Base-by-base conservation (phyloP, 306 rosid genomes). In the Leucaena leucocephala region DNA sequence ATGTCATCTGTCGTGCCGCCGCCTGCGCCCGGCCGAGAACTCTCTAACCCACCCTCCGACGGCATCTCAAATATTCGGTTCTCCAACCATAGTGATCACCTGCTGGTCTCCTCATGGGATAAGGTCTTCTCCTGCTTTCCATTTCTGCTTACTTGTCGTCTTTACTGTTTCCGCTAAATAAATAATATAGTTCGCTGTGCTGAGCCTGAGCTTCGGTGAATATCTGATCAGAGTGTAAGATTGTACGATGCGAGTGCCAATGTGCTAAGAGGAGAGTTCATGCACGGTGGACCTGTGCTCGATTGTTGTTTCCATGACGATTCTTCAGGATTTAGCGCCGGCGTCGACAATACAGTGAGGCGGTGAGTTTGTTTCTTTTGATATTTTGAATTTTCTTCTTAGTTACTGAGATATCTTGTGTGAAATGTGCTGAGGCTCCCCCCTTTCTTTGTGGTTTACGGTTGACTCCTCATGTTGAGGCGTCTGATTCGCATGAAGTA, bases 301-400 rank as follows among this genome's bases (percentile, higher is more conserved):
- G 96, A 96, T 42, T 96, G 99, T 72, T 96, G 97, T 87, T 96
- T 96, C 91, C 98, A 96, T 55, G 98, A 93, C 6, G 98, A 93
- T 74, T 88, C 97, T 14, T 96, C 99, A 0, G 98, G 98, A 15
- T 95, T 95, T 82, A 95, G 92, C 57, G 99, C 74, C 19, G 38
- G 94, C 40, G 90, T 89, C 21, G 99, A 95, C 73, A 85, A 95
- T 69, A 90, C 97, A 4, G 98, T 95, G 16, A 81, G 98, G 46
- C 72, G 98, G 96, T 93, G 7, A 80, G 82, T 75, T 33, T 7
- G 66, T 45, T 52, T 46, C 7, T 46, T 19, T 7, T 44, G 7
- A 4, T 10, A 16, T 34, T 33, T 7, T 44, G 13, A 35, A 17
- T 34, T 36, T 50, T 50, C 74, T 11, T 2, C 63, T 71, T 69